Conservation (phyloP, 2,329 filamentous ascomycete species). For the Grosmannia huntii region DNA sequence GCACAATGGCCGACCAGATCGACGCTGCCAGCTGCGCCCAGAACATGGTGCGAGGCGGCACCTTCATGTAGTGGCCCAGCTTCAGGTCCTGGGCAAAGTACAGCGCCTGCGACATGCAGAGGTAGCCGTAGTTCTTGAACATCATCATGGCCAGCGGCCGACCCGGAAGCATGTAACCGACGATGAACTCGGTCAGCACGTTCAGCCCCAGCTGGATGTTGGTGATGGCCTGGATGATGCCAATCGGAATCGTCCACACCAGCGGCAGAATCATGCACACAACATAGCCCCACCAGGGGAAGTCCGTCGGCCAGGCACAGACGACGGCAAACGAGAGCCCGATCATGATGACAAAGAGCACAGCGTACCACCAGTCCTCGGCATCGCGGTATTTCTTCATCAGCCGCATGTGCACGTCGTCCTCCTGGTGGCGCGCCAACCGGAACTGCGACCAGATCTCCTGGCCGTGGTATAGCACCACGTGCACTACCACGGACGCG, state of each 20-base stretch:
- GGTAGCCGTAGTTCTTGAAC: conserved; percentile 63
- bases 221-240: conserved; percentile 48
- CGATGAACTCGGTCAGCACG: conserved; percentile 59
- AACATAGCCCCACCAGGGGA: conserved; percentile 45
- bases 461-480: conserved; percentile 39
- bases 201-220: conserved; percentile 53
- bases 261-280: conserved; percentile 44
- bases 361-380: conserved; percentile 45
- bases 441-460: conserved; percentile 43
- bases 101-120: conserved; percentile 53
- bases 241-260: conserved; percentile 47
- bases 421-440: conserved; percentile 41
- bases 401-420: conserved; percentile 45
- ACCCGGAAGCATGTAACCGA: conserved; percentile 62
- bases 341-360: conserved; percentile 39
- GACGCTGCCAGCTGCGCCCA: conserved; percentile 46
- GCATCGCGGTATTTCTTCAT: conserved; percentile 50
- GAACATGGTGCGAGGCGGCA: conserved; percentile 50
- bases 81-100: conserved; percentile 55
- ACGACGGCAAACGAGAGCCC: conserved; percentile 40
- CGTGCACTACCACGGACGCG: conserved; percentile 45
- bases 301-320: conserved; percentile 41
- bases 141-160: conserved; percentile 63
- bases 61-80: conserved; percentile 56
- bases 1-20: conserved; percentile 47